Base-by-base conservation (phyloP, 2,329 filamentous ascomycete genomes). In the Ascochyta viciae-villosae region DNA sequence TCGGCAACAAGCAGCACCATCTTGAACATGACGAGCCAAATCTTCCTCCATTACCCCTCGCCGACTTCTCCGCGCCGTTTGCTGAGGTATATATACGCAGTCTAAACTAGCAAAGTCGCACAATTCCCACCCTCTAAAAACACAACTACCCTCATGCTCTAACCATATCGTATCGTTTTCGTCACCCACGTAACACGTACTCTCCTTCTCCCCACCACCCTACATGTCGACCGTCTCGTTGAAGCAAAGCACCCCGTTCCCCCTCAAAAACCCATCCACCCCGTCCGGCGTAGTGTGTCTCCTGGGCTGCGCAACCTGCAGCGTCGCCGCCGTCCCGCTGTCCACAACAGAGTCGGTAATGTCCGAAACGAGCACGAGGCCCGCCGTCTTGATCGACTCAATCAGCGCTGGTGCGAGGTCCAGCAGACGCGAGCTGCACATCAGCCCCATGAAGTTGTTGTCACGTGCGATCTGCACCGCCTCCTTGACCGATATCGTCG, bases 371-470 rank as follows among this genome's bases (percentile, higher is more conserved):
- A 99, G 84, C 5, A 96, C 94, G 46, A 99, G 82, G 24, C 95
- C 94, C 44, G 96, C 90, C 24, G 92, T 92, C 77, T 98, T 98
- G 78, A 99, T 94, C 2, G 93, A 91, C 64, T 96, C 91, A 49
- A 96, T 88, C 42, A 99, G 83, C 2, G 93, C 91, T 0, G 95
- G 95, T 8, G 97, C 93, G 80, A 96, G 92, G 59, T 96, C 91
- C 6, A 47, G 50, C 61, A 99, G 82, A 64, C 89, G 86, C 29
- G 91, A 94, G 65, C 89, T 92, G 78, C 93, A 97, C 57, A 98
- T 91, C 70, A 99, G 76, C 3, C 95, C 95, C 95, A 99, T 99
- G 64, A 99, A 91, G 74, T 99, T 99, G 74, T 99, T 99, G 73
- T 89, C 91, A 76, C 96, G 90, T 22, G 94, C 93, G 71, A 96